Evolutionary conservation across 805 yeast genomes (phyloP), one percentile per base, ranked within the genome.

Genomic region (Cyberlindnera nakhonratchasimensis): DNA sequence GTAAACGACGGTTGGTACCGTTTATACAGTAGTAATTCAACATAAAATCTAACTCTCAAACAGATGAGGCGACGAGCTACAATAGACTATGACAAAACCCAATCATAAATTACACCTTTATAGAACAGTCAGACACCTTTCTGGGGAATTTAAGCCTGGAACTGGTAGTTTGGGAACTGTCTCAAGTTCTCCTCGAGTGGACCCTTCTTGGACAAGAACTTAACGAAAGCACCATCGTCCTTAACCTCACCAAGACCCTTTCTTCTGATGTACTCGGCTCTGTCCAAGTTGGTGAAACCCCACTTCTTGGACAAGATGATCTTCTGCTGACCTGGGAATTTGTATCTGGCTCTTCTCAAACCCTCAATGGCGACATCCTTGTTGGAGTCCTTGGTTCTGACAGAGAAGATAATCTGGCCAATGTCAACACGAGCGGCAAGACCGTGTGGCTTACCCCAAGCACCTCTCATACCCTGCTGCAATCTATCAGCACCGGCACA

Each of bases 401-500:
- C 88, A 59, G 98, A 91, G 79, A 93, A 82, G 71, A 93, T 82
- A 72, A 93, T 83, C 80, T 93, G 99, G 70, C 99, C 99, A 75
- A 93, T 93, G 78, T 77, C 77, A 72, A 93, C 98, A 76, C 99
- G 89, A 66, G 99, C 99, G 65, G 98, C 99, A 68, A 89, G 80
- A 82, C 99, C 99, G 67, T 90, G 96, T 67, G 99, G 99, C 82
- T 93, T 93, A 89, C 99, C 99, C 98, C 98, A 93, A 71, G 99
- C 99, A 82, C 95, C 95, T 88, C 99, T 91, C 99, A 93, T 93
- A 90, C 99, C 99, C 80, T 93, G 98, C 81, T 93, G 99, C 78
- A 93, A 84, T 86, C 99, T 89, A 91, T 93, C 99, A 72, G 99
- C 99, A 87, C 99, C 99, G 80, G 99, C 99, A 82, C 99, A 93